phyloP scores from a whole-genome alignment of 2,329 filamentous ascomycete genomes.

The Sclerotinia subarctica region DNA sequence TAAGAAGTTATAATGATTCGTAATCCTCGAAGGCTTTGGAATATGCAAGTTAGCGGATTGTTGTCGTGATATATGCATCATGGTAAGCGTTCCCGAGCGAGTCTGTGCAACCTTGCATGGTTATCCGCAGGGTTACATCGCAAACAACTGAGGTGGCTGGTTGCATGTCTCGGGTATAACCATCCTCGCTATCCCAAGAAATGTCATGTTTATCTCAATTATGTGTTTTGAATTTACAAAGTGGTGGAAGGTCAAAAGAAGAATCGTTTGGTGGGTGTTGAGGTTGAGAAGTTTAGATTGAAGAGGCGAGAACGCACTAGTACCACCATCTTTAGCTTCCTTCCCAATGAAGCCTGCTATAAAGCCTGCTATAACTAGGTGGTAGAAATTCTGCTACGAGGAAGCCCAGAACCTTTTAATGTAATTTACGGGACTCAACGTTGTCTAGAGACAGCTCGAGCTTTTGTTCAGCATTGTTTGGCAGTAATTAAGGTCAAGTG shows the following conservation, averaged over 20 bases:
- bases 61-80: neutral
- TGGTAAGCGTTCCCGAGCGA: slow-evolving; percentile 5
- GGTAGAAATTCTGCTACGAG: neutral
- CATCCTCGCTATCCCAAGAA: neutral
- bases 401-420: neutral
- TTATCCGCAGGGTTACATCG: slow-evolving; percentile 12
- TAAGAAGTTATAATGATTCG: neutral
- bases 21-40: neutral
- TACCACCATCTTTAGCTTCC: neutral
- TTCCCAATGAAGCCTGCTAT: neutral
- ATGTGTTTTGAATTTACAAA: neutral
- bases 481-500: neutral
- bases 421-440: neutral
- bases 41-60: slow-evolving; percentile 5
- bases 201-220: neutral
- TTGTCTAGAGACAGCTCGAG: neutral
- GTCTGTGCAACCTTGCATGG: slow-evolving; percentile 8
- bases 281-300: neutral
- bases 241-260: neutral
- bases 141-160: slow-evolving; percentile 7
- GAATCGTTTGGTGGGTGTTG: neutral
- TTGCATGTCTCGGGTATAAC: slow-evolving; percentile 15
- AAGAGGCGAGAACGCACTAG: neutral
- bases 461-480: neutral
- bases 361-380: neutral